Evolutionary conservation across 495 filamentous ascomycete genomes (phyloP).

Genomic region (Elaphomyces granulatus): DNA sequence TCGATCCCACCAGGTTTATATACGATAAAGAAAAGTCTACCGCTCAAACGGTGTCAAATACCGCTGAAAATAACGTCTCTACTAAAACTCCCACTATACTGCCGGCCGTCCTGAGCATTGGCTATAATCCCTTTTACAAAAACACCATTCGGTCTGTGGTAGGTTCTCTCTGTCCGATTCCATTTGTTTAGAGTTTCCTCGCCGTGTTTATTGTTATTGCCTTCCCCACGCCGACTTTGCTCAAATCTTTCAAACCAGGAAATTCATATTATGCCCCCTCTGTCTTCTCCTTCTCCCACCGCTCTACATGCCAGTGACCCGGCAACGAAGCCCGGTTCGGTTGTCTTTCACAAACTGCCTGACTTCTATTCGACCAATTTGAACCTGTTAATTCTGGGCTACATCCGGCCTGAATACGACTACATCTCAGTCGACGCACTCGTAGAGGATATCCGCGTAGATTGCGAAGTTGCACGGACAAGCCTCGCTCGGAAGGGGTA

Average conservation of each 20-base stretch:
- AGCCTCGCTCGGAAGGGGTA: slow-evolving; percentile 62
- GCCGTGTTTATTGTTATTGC: slow-evolving; percentile 1
- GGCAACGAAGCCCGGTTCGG: slow-evolving; percentile 3
- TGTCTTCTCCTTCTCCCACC: slow-evolving; percentile 18
- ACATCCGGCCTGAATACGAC: slow-evolving; percentile 77
- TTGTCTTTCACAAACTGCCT: slow-evolving; percentile 29
- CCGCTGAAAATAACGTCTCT: slow-evolving; percentile 1
- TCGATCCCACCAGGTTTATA: slow-evolving; percentile 28
- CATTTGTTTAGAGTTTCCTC: no score
- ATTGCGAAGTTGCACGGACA: slow-evolving; percentile 67
- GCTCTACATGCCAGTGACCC: slow-evolving; percentile 8
- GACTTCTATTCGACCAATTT: slow-evolving; percentile 81
- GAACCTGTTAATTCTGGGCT: slow-evolving; percentile 68
- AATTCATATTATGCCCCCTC: slow-evolving; percentile 70
- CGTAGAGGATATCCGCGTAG: slow-evolving; percentile 72
- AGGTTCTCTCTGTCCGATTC: no score
- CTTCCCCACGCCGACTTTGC: background rate
- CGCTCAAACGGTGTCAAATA: slow-evolving; percentile 2
- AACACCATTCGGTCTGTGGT: slow-evolving; percentile 64
- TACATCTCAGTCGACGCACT: slow-evolving; percentile 71
- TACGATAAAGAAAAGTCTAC: slow-evolving; percentile 3
- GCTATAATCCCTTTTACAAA: slow-evolving; percentile 93
- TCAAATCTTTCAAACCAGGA: no score
- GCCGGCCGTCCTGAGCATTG: slow-evolving; percentile 87
- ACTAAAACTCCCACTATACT: slow-evolving; percentile 37